Conservation (phyloP, 208 protist genomes). For the Acanthamoeba lenticulata region DNA sequence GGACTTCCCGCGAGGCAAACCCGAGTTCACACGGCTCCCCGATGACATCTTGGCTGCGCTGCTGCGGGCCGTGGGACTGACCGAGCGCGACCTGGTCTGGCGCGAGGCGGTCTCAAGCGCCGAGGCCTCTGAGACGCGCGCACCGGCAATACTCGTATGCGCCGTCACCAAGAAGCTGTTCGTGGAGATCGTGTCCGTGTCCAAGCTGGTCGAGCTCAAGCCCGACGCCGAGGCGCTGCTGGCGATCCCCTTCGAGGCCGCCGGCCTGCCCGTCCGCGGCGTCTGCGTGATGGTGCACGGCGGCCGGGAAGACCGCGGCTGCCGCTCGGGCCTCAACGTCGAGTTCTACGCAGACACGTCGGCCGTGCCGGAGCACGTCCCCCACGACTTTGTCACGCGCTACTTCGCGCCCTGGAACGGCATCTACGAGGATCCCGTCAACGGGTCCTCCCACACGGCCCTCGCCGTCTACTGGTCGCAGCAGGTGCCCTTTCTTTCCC, state of each 20-base stretch:
- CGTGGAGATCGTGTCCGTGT: neutral
- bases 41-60: neutral
- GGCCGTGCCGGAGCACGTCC: neutral
- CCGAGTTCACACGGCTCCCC: neutral
- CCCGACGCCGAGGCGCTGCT: neutral
- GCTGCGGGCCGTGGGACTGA: neutral
- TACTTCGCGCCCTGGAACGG: slow-evolving; percentile 71
- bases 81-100: neutral
- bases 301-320: neutral
- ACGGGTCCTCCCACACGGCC: neutral
- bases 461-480: neutral
- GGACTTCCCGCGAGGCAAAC: neutral
- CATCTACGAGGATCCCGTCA: slow-evolving; percentile 70
- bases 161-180: neutral
- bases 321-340: neutral
- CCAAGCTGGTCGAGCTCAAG: neutral
- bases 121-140: neutral
- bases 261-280: neutral
- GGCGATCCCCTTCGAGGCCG: neutral
- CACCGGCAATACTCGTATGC: neutral
- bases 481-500: neutral
- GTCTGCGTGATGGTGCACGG: neutral
- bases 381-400: slow-evolving; percentile 44
- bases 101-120: neutral
- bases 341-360: neutral